Evolutionary conservation across 1,284 basidiomycete genomes (phyloP), one percentile per base, ranked within the genome.

Genomic region (Prillingera fragicola): DNA sequence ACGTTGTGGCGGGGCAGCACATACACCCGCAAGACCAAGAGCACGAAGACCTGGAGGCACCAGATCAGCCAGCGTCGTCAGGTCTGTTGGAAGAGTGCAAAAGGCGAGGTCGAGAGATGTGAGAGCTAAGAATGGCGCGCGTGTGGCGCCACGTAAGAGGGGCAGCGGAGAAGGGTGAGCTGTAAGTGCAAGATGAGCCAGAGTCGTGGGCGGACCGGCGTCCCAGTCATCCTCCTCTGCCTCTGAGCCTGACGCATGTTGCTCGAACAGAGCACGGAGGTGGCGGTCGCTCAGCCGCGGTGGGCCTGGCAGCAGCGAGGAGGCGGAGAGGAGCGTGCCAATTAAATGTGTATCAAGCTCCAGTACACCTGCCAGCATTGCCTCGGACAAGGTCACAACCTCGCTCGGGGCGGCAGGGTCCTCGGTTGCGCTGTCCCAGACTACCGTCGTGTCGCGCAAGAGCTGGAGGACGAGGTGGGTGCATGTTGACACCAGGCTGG

Each of bases 41-140:
- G 56, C 56, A 5, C 61, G 38, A 23, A 65, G 40, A 3, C 54
- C 43, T 0, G 47, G 14, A 0, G 62, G 65, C 1, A 67, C 46
- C 1, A 50, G 45, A 3, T 33, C 21, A 0, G 56, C 56, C 6
- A 67, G 41, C n/a, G 35, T 33, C 4, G 59, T 56, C 8, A 62
- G 31, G 37, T 61, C 53, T 2, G 31, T 28, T 3, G 54, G 48
- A 3, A 67, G n/a, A 0, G 52, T 54, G 6, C 49, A 49, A 32
- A 58, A 65, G 9, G 58, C 54, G 7, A 67, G 49, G 45, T 67
- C 60, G 33, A 67, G 41, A 2, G 59, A 62, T 5, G 55, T 60
- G 8, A 64, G 45, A 3, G 60, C 39, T 24, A 56, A 41, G 3
- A 39, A 15, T 3, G 41, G 32, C 12, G 50, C 22, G 27, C 31